These are phyloP conservation scores for Trichophyton rubrum DNA, from an alignment of 2,329 filamentous ascomycete species.

Conservation along the genomic window DNA sequence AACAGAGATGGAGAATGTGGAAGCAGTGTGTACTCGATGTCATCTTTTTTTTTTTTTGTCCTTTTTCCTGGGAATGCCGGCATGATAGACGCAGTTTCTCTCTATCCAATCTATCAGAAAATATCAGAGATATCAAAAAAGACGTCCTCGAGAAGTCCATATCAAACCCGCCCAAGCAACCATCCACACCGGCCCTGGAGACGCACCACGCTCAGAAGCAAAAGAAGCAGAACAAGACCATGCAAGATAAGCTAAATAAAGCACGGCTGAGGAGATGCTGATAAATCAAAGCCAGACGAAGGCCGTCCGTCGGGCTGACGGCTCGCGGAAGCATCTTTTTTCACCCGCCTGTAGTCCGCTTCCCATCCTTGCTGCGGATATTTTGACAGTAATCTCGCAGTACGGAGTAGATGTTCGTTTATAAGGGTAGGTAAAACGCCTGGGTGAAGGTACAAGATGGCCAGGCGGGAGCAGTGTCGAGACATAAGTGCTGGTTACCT, in stretches of 20 bases:
- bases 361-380: background rate
- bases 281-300: background rate
- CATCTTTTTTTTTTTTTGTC: too few relatives aligned
- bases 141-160: too few relatives aligned
- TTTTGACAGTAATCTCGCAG: background rate
- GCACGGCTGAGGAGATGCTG: conserved; percentile 1
- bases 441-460: background rate
- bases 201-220: background rate
- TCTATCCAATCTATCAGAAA: too few relatives aligned
- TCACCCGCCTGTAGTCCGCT: background rate
- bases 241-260: background rate
- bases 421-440: too few relatives aligned
- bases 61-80: too few relatives aligned
- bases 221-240: background rate
- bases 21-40: too few relatives aligned
- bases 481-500: too few relatives aligned
- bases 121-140: too few relatives aligned
- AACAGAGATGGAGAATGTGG: background rate
- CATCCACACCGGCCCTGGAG: background rate
- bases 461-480: background rate
- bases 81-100: too few relatives aligned
- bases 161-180: background rate
- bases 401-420: background rate
- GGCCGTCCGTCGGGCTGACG: background rate
- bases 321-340: background rate